Conservation (phyloP, 768 basidiomycete genomes). For the Pseudohyphozyma bogoriensis region DNA sequence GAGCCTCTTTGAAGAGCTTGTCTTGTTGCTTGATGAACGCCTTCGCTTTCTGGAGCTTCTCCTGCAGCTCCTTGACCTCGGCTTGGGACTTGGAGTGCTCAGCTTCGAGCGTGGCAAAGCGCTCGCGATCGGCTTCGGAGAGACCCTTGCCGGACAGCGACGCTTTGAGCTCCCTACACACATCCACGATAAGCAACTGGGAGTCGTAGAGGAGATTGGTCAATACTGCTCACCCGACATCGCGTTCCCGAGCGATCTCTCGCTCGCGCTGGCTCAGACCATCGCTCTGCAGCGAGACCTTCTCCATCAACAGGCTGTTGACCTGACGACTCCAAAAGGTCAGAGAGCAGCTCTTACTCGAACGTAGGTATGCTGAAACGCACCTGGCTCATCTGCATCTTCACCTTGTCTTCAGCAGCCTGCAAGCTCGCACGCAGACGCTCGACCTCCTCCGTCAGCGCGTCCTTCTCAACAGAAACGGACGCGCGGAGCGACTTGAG, state of each 20-base stretch:
- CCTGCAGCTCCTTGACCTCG: constrained; percentile 37
- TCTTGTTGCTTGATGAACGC: constrained; percentile 89
- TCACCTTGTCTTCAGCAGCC: constrained; percentile 68
- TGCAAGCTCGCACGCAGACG: constrained; percentile 57
- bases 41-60: constrained; percentile 71
- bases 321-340: constrained; percentile 46
- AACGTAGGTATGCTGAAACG: background rate
- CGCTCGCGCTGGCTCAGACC: constrained; percentile 81
- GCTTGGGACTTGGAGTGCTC: constrained; percentile 63
- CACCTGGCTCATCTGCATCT: constrained; percentile 66
- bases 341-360: background rate
- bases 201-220: background rate
- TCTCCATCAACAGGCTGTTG: constrained; percentile 74
- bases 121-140: constrained; percentile 70
- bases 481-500: constrained; percentile 74
- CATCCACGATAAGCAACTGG: background rate
- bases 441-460: constrained; percentile 58
- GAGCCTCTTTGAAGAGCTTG: constrained; percentile 72
- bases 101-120: constrained; percentile 63
- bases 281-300: constrained; percentile 78
- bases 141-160: constrained; percentile 66
- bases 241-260: constrained; percentile 74
- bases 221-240: constrained; percentile 57
- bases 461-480: constrained; percentile 74
- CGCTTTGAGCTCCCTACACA: constrained; percentile 59